These are phyloP conservation scores for Aureobasidium sp. DNA, from an alignment of 2,329 filamentous ascomycete genomes.

Conservation along the genomic window DNA sequence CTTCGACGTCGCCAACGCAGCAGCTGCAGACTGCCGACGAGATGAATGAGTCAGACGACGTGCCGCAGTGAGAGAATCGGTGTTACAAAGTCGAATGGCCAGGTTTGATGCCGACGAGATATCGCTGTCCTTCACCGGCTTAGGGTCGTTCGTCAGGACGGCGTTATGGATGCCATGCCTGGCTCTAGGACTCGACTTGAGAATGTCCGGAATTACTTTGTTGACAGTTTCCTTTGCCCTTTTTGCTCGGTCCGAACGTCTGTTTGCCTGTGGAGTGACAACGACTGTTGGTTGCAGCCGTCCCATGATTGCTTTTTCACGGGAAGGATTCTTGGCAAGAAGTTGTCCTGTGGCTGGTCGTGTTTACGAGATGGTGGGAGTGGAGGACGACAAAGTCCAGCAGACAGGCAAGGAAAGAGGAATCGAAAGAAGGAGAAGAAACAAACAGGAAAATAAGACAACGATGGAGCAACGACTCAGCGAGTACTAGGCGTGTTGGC, in stretches of 20 bases:
- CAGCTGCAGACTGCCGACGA: slow-evolving; percentile 17
- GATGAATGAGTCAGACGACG: slow-evolving; percentile 28
- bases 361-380: background rate
- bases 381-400: background rate
- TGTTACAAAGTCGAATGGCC: slow-evolving; percentile 41
- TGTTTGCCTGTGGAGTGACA: slow-evolving; percentile 20
- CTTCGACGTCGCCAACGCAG: background rate
- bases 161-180: slow-evolving; percentile 48
- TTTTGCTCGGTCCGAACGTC: slow-evolving; percentile 39
- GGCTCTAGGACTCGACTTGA: slow-evolving; percentile 49
- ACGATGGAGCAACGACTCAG: slow-evolving; percentile 12
- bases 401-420: background rate
- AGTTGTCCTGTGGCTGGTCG: background rate
- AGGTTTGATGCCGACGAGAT: slow-evolving; percentile 19
- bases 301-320: slow-evolving; percentile 18
- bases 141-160: slow-evolving; percentile 42
- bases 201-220: slow-evolving; percentile 51
- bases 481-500: slow-evolving; percentile 10
- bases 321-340: slow-evolving; percentile 5
- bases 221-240: slow-evolving; percentile 52
- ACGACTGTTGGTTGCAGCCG: slow-evolving; percentile 20
- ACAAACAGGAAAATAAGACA: slow-evolving; percentile 15
- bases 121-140: slow-evolving; percentile 20
- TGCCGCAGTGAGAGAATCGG: slow-evolving; percentile 51
- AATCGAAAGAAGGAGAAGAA: background rate